Conservation (phyloP, 805 yeast genomes). For the Hanseniaspora mollemarum region DNA sequence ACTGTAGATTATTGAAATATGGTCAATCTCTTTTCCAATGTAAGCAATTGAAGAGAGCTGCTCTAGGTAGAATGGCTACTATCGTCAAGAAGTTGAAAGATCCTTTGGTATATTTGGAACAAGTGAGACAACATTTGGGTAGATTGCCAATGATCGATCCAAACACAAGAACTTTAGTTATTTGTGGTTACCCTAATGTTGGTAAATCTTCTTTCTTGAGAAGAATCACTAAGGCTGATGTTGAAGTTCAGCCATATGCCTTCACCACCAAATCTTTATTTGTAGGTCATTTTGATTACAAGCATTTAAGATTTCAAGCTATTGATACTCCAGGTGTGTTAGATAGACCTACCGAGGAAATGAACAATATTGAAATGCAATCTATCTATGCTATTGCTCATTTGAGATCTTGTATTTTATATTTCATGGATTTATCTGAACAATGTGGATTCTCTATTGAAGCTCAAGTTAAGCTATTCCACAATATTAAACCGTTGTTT, state of each 20-base stretch:
- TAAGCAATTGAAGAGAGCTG: slow-evolving; percentile 96
- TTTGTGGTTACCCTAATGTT: slow-evolving; percentile 98
- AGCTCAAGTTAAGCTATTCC: slow-evolving; percentile 94
- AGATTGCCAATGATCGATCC: slow-evolving; percentile 98
- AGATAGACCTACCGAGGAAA: slow-evolving; percentile 97
- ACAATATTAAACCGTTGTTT: slow-evolving; percentile 91
- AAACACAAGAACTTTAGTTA: slow-evolving; percentile 90
- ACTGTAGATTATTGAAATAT: slow-evolving; percentile 82
- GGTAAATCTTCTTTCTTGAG: slow-evolving; percentile 94
- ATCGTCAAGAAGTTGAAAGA: slow-evolving; percentile 91
- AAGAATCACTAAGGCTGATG: slow-evolving; percentile 94
- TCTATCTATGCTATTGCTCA: slow-evolving; percentile 98
- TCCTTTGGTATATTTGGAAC: slow-evolving; percentile 85
- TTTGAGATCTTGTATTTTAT: slow-evolving; percentile 87
- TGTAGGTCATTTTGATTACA: slow-evolving; percentile 98
- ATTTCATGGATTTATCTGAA: slow-evolving; percentile 97
- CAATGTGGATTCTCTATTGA: slow-evolving; percentile 98
- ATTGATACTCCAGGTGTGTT: slow-evolving; percentile 98
- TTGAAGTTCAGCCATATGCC: slow-evolving; percentile 98
- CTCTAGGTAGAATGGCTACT: slow-evolving; percentile 99
- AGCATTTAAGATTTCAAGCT: slow-evolving; percentile 94
- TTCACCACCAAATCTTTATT: slow-evolving; percentile 95
- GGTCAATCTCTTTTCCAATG: slow-evolving; percentile 98
- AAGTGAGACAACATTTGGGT: slow-evolving; percentile 97
- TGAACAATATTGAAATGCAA: slow-evolving; percentile 99